Percentiles rank a stretch among this genome's conserved stretches.
These are phyloP conservation scores for Biscogniauxia sp. DNA, from an alignment of 2,329 filamentous ascomycete species.

Conservation along the genomic window DNA sequence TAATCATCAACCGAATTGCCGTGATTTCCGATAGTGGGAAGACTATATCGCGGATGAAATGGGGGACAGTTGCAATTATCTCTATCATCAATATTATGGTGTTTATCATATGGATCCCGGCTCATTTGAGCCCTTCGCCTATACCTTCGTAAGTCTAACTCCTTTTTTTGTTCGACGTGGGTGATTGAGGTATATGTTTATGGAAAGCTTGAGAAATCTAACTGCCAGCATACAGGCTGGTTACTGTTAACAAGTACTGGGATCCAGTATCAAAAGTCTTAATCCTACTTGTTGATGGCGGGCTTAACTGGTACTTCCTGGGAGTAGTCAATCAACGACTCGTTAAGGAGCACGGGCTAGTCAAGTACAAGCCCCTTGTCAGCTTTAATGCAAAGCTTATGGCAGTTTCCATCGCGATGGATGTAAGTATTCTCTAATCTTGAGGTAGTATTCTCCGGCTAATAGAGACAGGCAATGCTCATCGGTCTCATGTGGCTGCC, in stretches of 20 bases:
- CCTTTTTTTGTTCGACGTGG: not conserved
- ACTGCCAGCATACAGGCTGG: constrained; percentile 22
- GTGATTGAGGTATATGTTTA: no score
- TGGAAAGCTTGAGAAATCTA: not conserved
- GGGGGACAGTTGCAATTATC: constrained; percentile 43
- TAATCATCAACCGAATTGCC: constrained; percentile 53
- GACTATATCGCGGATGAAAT: constrained; percentile 43
- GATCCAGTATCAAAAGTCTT: constrained; percentile 52
- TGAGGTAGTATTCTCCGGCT: not conserved
- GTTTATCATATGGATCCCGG: constrained; percentile 53
- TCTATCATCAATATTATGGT: constrained; percentile 51
- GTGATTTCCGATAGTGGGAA: constrained; percentile 43
- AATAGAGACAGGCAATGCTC: constrained; percentile 17
- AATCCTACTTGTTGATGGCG: constrained; percentile 48
- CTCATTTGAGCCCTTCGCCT: constrained; percentile 39
- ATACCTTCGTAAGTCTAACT: constrained; percentile 32
- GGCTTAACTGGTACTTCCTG: constrained; percentile 54
- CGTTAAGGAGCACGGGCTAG: constrained; percentile 43
- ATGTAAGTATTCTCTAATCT: constrained; percentile 7
- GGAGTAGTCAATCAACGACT: constrained; percentile 44
- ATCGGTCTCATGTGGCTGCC: constrained; percentile 19
- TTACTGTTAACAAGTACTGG: constrained; percentile 49
- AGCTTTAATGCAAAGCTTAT: constrained; percentile 51
- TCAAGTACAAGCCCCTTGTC: constrained; percentile 49
- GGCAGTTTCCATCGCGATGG: constrained; percentile 36